phyloP scores from a whole-genome alignment of 768 basidiomycete species.

The Sistotremastrum suecicum region DNA sequence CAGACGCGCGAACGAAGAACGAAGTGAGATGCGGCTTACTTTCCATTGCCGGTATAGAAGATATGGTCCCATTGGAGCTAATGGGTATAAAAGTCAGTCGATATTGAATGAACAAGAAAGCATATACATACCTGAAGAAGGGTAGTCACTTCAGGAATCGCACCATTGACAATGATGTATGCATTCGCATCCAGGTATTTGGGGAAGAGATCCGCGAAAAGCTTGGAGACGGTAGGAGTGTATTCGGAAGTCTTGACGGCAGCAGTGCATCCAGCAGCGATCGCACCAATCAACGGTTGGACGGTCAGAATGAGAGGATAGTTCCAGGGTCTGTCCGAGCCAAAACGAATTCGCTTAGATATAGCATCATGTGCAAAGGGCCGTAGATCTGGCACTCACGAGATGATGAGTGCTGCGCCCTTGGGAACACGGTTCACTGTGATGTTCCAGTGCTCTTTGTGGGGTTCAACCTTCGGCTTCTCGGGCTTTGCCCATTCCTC shows the following conservation, averaged over 20 bases:
- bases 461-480: background rate
- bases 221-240: slow-evolving; percentile 6
- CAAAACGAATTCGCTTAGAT: too few species aligned
- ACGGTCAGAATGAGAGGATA: slow-evolving; percentile 7
- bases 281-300: slow-evolving; percentile 13
- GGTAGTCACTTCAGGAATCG: slow-evolving; percentile 10
- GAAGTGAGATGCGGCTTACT: slow-evolving; percentile 6
- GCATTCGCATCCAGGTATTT: slow-evolving; percentile 17
- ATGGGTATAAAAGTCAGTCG: slow-evolving; percentile 8
- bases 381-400: background rate
- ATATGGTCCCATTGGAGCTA: slow-evolving; percentile 30
- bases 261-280: slow-evolving; percentile 16
- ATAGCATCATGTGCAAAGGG: too few species aligned
- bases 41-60: slow-evolving; percentile 30
- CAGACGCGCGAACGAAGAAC: slow-evolving; percentile 10
- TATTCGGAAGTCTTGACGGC: slow-evolving; percentile 19
- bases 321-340: slow-evolving; percentile 7
- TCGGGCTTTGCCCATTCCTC: slow-evolving; percentile 4
- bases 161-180: slow-evolving; percentile 13
- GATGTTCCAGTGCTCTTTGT: background rate
- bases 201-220: slow-evolving; percentile 15
- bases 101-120: background rate
- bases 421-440: background rate
- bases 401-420: slow-evolving; percentile 1
- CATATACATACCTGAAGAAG: background rate